These are phyloP conservation scores for Aulographum hederae DNA, from an alignment of 2,329 filamentous ascomycete species.

Conservation along the genomic window DNA sequence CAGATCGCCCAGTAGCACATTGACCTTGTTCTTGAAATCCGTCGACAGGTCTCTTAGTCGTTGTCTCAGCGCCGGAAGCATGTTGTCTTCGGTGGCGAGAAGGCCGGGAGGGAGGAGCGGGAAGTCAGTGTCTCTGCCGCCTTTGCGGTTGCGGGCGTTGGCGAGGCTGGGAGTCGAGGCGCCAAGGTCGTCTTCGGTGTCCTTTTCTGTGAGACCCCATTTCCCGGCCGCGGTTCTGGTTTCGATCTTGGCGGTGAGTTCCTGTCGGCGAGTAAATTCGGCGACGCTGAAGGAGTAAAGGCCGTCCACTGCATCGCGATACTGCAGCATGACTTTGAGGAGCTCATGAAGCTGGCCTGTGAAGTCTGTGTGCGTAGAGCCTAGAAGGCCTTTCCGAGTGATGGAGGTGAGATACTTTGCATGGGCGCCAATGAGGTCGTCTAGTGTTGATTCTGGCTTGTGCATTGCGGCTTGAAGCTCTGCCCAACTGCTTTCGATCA, in stretches of 20 bases:
- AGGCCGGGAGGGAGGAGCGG: constrained; percentile 15
- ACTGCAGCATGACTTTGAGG: constrained; percentile 80
- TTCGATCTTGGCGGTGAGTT: constrained; percentile 56
- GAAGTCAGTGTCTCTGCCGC: constrained; percentile 20
- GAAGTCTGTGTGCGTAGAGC: constrained; percentile 51
- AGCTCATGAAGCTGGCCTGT: constrained; percentile 84
- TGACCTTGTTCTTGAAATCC: constrained; percentile 62
- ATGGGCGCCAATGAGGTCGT: constrained; percentile 87
- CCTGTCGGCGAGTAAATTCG: constrained; percentile 83
- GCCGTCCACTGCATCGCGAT: constrained; percentile 83
- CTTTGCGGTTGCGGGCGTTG: constrained; percentile 10
- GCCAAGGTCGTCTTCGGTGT: constrained; percentile 12
- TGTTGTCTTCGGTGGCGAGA: constrained; percentile 32
- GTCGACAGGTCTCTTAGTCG: constrained; percentile 53
- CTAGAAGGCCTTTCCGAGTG: constrained; percentile 86
- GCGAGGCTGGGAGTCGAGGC: constrained; percentile 12
- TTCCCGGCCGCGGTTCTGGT: constrained; percentile 43
- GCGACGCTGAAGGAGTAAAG: constrained; percentile 90
- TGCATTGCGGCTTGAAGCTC: constrained; percentile 68
- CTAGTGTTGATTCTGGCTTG: constrained; percentile 75
- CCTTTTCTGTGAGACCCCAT: constrained; percentile 43
- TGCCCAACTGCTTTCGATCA: constrained; percentile 92
- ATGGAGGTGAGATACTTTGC: constrained; percentile 82
- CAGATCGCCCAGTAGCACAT: constrained; percentile 71
- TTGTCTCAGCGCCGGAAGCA: constrained; percentile 58